Percentiles rank a stretch among this genome's conserved stretches.
Evolutionary conservation across 2,329 filamentous ascomycete genomes (phyloP).

Genomic region (Epichloe festucae): DNA sequence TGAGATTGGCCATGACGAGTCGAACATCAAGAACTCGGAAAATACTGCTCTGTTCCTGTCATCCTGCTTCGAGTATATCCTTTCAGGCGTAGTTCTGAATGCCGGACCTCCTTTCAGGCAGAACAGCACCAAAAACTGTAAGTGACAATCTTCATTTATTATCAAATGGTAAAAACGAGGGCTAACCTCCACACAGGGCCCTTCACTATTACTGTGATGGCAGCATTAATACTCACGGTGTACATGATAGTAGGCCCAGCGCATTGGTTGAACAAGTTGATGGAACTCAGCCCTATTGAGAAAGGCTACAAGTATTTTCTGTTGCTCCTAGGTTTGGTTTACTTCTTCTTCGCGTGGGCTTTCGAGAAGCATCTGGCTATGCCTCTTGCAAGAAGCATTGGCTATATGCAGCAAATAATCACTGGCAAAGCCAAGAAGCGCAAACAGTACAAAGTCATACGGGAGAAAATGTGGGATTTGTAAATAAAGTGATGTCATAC

Average conservation of each 20-base stretch:
- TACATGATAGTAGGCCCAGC: slow-evolving; percentile 76
- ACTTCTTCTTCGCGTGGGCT: slow-evolving; percentile 55
- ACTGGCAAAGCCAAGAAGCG: slow-evolving; percentile 56
- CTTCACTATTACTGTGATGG: slow-evolving; percentile 64
- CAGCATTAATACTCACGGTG: slow-evolving; percentile 52
- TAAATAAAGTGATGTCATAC: not conserved
- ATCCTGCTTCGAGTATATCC: slow-evolving; percentile 89
- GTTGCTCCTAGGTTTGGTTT: slow-evolving; percentile 53
- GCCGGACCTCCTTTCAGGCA: slow-evolving; percentile 87
- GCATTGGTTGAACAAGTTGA: slow-evolving; percentile 53
- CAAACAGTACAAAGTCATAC: slow-evolving; percentile 77
- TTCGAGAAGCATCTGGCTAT: slow-evolving; percentile 63
- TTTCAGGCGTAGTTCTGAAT: slow-evolving; percentile 78
- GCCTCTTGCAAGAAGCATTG: slow-evolving; percentile 53
- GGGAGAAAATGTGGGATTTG: slow-evolving; percentile 35
- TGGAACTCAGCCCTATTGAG: slow-evolving; percentile 76
- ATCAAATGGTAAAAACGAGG: not conserved
- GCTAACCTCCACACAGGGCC: slow-evolving; percentile 48
- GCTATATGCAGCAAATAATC: slow-evolving; percentile 44
- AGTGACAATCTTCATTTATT: slow-evolving; percentile 20
- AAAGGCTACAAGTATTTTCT: slow-evolving; percentile 61
- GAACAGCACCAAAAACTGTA: slow-evolving; percentile 65
- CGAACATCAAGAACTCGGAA: slow-evolving; percentile 81
- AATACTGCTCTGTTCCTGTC: slow-evolving; percentile 85
- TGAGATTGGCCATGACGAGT: slow-evolving; percentile 60